phyloP scores from a whole-genome alignment of 1,139 yeast genomes.

The Debaryomyces udenii region DNA sequence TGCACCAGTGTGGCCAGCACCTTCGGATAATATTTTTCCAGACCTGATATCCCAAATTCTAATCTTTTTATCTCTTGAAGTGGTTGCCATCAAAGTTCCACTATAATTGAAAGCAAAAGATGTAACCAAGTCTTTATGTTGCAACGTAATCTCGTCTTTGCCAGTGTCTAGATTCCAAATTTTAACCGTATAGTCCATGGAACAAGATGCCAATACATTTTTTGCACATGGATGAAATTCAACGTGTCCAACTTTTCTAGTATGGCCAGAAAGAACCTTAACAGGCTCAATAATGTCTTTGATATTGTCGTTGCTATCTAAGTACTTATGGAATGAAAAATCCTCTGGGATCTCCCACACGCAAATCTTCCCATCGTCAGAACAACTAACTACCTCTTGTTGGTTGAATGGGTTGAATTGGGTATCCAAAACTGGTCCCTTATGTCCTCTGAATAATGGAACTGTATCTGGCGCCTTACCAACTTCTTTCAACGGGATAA shows the following conservation, averaged over 20 bases:
- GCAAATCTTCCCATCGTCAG: conserved; percentile 89
- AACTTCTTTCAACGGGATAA: conserved; percentile 79
- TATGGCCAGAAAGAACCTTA: conserved; percentile 78
- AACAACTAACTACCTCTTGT: conserved; percentile 74
- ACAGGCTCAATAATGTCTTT: conserved; percentile 69
- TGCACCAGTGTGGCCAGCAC: conserved; percentile 90
- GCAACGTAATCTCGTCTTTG: conserved; percentile 68
- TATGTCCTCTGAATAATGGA: conserved; percentile 92
- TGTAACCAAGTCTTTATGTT: conserved; percentile 87
- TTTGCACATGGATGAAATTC: conserved; percentile 87
- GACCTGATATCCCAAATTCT: conserved; percentile 89
- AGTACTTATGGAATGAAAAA: conserved; percentile 66
- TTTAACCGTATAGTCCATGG: conserved; percentile 87
- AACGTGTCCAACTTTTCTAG: conserved; percentile 93
- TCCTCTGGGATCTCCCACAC: conserved; percentile 86
- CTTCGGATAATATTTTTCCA: conserved; percentile 77
- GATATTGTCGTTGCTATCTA: conserved; percentile 63
- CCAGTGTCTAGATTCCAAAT: conserved; percentile 87
- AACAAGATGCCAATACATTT: conserved; percentile 83
- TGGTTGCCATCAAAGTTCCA: conserved; percentile 84
- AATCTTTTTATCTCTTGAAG: conserved; percentile 88
- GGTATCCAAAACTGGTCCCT: conserved; percentile 92
- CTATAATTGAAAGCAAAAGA: conserved; percentile 88
- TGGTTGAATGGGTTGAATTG: conserved; percentile 91
- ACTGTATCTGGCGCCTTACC: conserved; percentile 96